Evolutionary conservation across 805 yeast species (phyloP).

Genomic region (Candida boidinii): DNA sequence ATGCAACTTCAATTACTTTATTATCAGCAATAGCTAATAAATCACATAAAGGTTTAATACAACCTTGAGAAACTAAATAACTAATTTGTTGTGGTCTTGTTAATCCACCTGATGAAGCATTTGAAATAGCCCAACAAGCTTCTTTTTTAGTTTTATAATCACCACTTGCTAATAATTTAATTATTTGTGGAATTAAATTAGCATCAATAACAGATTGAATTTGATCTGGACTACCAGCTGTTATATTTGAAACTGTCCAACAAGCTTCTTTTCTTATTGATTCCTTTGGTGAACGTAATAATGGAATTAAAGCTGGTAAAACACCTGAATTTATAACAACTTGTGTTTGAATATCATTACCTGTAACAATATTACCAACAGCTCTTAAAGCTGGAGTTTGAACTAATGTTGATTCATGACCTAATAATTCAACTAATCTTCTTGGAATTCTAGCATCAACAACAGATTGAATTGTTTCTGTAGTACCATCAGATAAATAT

Average conservation of each 20-base stretch:
- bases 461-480: conserved; percentile 92
- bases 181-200: conserved; percentile 87
- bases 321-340: conserved; percentile 91
- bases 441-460: conserved; percentile 94
- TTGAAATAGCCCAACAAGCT: conserved; percentile 99
- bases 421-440: conserved; percentile 83
- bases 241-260: conserved; percentile 97
- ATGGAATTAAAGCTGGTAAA: conserved; percentile 71
- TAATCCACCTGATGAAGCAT: conserved; percentile 94
- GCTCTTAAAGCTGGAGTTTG: conserved; percentile 98
- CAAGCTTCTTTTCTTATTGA: conserved; percentile 94
- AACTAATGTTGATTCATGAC: conserved; percentile 74
- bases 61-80: conserved; percentile 88
- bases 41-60: conserved; percentile 96
- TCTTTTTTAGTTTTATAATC: conserved; percentile 96
- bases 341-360: conserved; percentile 93
- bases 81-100: conserved; percentile 88
- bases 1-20: conserved; percentile 87
- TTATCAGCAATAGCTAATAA: conserved; percentile 80
- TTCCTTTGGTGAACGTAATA: conserved; percentile 80
- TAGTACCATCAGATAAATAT: conserved; percentile 86
- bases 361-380: conserved; percentile 96
- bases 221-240: conserved; percentile 94
- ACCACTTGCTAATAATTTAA: conserved; percentile 64
- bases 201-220: conserved; percentile 95